Evolutionary conservation across 2,329 filamentous ascomycete genomes (phyloP).

Genomic region (Tolypocladium ophioglossoides): DNA sequence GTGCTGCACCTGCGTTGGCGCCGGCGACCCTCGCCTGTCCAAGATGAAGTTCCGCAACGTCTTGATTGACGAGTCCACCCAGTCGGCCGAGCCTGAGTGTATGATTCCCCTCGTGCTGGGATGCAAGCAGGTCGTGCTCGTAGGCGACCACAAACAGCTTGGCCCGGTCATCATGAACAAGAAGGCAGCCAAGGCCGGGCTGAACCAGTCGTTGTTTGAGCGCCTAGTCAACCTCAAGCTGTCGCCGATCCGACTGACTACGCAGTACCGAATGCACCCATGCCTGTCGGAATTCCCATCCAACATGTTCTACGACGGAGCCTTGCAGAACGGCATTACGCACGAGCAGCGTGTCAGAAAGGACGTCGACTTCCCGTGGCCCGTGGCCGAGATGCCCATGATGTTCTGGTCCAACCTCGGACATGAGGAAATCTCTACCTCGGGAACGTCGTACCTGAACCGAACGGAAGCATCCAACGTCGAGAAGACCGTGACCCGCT

Average conservation of each 20-base stretch:
- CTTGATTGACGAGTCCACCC: slow-evolving; percentile 94
- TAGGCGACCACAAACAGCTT: slow-evolving; percentile 95
- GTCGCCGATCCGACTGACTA: slow-evolving; percentile 84
- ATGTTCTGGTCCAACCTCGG: slow-evolving; percentile 99
- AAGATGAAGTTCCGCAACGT: slow-evolving; percentile 99
- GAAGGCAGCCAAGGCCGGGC: slow-evolving; percentile 92
- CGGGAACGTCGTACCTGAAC: slow-evolving; percentile 95
- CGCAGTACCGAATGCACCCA: slow-evolving; percentile 98
- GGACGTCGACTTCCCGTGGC: slow-evolving; percentile 98
- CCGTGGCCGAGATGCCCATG: slow-evolving; percentile 88
- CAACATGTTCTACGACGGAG: slow-evolving; percentile 99
- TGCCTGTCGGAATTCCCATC: slow-evolving; percentile 95
- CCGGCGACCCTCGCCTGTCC: slow-evolving; percentile 84
- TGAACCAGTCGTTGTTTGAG: slow-evolving; percentile 98
- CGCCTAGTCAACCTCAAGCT: slow-evolving; percentile 86
- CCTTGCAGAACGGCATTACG: slow-evolving; percentile 91
- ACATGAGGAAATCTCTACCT: slow-evolving; percentile 95
- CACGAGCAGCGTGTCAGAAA: slow-evolving; percentile 77
- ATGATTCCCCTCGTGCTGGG: slow-evolving; percentile 97
- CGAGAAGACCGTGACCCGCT: slow-evolving; percentile 95
- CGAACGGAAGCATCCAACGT: slow-evolving; percentile 95
- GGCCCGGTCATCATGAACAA: slow-evolving; percentile 99
- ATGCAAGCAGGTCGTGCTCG: slow-evolving; percentile 97
- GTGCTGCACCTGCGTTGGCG: slow-evolving; percentile 96
- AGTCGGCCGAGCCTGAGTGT: slow-evolving; percentile 95